Percentiles rank a stretch among this genome's conserved stretches.
These are phyloP conservation scores for Xanthoconium stramineum DNA, from an alignment of 768 basidiomycete genomes.

Conservation along the genomic window DNA sequence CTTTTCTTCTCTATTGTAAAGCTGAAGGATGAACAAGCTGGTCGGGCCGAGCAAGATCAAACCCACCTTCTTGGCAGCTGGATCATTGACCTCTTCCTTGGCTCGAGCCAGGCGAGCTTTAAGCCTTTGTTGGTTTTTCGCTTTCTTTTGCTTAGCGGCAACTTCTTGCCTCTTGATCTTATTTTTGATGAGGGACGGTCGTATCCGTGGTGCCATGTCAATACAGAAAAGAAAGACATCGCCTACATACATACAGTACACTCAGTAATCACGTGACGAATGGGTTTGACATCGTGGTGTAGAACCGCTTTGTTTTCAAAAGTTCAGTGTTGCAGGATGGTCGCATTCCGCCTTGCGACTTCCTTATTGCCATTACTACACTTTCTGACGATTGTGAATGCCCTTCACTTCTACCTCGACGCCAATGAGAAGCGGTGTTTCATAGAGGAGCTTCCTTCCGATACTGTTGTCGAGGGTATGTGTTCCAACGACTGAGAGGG, in stretches of 20 bases:
- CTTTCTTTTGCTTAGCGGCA: conserved; percentile 66
- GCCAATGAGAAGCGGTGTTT: conserved; percentile 93
- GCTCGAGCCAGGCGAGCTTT: conserved; percentile 74
- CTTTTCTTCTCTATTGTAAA: conserved; percentile 68
- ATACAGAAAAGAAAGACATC: neutral
- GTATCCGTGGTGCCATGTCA: conserved; percentile 57
- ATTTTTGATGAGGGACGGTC: conserved; percentile 75
- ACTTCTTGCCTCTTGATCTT: conserved; percentile 85
- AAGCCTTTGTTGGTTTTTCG: conserved; percentile 78
- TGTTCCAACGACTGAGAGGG: neutral
- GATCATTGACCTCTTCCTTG: conserved; percentile 74
- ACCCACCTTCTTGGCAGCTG: conserved; percentile 71
- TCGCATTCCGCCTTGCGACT: conserved; percentile 20
- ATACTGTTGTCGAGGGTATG: conserved; percentile 93
- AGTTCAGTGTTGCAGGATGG: conserved; percentile 19
- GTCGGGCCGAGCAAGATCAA: neutral
- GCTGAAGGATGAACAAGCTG: neutral
- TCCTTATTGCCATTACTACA: conserved; percentile 39
- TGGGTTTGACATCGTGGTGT: neutral
- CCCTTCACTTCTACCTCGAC: conserved; percentile 96
- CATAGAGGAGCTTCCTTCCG: conserved; percentile 91
- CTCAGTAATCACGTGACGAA: conserved; percentile 16
- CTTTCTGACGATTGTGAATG: conserved; percentile 50
- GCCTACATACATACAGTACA: neutral
- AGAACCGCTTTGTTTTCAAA: neutral